A percentile compares a stretch with the other conserved stretches of the same genome.
These are phyloP conservation scores for Ogataea degrootiae DNA, from an alignment of 805 yeast species.

Conservation along the genomic window DNA sequence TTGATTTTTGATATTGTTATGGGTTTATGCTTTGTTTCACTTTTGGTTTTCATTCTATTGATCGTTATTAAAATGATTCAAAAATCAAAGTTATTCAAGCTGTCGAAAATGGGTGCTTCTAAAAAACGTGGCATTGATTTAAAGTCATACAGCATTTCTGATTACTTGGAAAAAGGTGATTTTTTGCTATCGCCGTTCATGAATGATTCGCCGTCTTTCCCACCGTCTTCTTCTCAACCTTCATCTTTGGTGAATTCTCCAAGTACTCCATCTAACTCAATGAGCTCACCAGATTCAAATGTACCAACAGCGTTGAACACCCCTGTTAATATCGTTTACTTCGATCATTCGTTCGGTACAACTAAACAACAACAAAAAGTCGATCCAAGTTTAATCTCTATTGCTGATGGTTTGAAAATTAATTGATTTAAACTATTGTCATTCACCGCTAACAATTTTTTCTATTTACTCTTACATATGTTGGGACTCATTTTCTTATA, in stretches of 20 bases:
- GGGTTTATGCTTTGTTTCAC: too few relatives aligned
- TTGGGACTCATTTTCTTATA: too few relatives aligned
- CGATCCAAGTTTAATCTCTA: neutral
- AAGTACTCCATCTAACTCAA: neutral
- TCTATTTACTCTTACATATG: too few relatives aligned
- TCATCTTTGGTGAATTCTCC: constrained; percentile 8
- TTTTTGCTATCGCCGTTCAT: neutral
- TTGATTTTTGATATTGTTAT: too few relatives aligned
- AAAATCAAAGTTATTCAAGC: too few relatives aligned
- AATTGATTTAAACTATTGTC: neutral
- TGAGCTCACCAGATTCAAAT: neutral
- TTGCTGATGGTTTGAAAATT: neutral
- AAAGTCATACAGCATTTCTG: neutral
- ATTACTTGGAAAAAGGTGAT: constrained; percentile 1
- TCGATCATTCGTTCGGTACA: constrained; percentile 10
- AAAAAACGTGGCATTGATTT: too few relatives aligned
- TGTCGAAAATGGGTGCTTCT: too few relatives aligned
- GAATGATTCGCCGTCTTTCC: neutral
- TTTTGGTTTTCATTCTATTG: too few relatives aligned
- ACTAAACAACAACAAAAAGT: neutral
- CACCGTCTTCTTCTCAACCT: neutral
- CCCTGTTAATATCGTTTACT: constrained; percentile 2
- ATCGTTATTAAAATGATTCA: too few relatives aligned
- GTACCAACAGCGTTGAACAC: neutral
- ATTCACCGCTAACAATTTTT: neutral